phyloP scores from a whole-genome alignment of 208 protist genomes.

The Naegleria lovaniensis region DNA sequence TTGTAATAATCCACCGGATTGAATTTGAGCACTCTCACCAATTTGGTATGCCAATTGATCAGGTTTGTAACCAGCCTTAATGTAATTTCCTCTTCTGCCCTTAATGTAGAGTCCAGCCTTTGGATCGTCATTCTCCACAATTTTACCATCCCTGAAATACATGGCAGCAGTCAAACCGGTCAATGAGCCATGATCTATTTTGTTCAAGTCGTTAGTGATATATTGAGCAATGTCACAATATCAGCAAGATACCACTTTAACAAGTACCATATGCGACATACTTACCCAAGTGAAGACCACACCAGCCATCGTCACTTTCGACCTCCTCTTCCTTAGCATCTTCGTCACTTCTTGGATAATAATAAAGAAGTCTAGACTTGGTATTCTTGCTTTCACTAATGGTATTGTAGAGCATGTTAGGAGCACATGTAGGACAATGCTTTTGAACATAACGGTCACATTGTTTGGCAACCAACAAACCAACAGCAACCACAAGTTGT shows the following conservation, averaged over 20 bases:
- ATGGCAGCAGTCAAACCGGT: conserved; percentile 50
- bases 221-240: too few species aligned
- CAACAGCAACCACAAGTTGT: conserved; percentile 48
- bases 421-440: conserved; percentile 22
- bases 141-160: conserved; percentile 33
- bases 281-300: conserved; percentile 53
- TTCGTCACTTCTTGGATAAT: conserved; percentile 43
- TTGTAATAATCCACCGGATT: conserved; percentile 47
- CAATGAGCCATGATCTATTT: conserved; percentile 46
- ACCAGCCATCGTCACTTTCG: conserved; percentile 39
- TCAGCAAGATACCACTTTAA: too few species aligned
- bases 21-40: conserved; percentile 52
- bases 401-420: conserved; percentile 36
- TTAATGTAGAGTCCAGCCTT: conserved; percentile 47
- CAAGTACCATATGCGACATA: too few species aligned
- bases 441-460: conserved; percentile 42
- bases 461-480: conserved; percentile 42
- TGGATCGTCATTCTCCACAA: conserved; percentile 40
- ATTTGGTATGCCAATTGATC: conserved; percentile 56
- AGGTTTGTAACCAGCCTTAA: conserved; percentile 41
- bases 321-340: conserved; percentile 23
- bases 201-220: too few species aligned
- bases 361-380: conserved; percentile 54
- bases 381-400: conserved; percentile 33
- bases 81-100: conserved; percentile 36